A percentile compares a stretch with the other conserved stretches of the same genome.
Evolutionary conservation across 208 protist genomes (phyloP).

Genomic region (Leishmania tropica): DNA sequence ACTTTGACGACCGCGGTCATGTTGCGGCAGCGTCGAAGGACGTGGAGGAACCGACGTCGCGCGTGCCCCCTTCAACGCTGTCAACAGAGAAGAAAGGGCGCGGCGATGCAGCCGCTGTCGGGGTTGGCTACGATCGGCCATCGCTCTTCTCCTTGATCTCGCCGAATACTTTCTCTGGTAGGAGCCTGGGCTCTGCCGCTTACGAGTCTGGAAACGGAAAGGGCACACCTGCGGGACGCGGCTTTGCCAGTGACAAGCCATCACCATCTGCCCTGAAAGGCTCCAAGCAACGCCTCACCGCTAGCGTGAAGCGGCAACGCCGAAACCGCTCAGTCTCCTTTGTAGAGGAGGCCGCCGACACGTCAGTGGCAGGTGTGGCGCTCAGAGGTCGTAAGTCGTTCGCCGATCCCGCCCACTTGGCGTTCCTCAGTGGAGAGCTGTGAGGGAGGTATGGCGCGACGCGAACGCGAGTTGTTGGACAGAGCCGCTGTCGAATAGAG

Average conservation of each 20-base stretch:
- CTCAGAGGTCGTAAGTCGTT: neutral
- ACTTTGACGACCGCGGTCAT: slow-evolving; percentile 3
- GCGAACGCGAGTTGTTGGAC: neutral
- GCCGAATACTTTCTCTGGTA: slow-evolving; percentile 19
- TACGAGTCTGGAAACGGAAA: neutral
- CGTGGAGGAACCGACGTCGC: neutral
- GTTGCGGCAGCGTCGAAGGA: neutral
- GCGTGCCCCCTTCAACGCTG: neutral
- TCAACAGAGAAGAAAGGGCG: neutral
- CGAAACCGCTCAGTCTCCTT: slow-evolving; percentile 24
- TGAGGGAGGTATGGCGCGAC: neutral
- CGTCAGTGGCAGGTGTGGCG: neutral
- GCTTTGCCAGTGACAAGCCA: neutral
- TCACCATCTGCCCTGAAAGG: slow-evolving; percentile 21
- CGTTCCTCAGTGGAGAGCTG: slow-evolving; percentile 3
- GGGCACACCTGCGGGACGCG: neutral
- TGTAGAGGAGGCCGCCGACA: slow-evolving; percentile 2
- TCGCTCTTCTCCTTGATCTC: slow-evolving; percentile 30
- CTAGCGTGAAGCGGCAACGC: slow-evolving; percentile 10
- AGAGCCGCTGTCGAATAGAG: neutral
- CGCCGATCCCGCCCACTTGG: slow-evolving; percentile 7
- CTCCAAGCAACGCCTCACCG: neutral
- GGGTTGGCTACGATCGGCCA: neutral
- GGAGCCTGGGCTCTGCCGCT: slow-evolving; percentile 4
- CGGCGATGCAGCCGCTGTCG: neutral